Evolutionary conservation across 805 yeast species (phyloP).

Genomic region (Metschnikowia amazonensis): DNA sequence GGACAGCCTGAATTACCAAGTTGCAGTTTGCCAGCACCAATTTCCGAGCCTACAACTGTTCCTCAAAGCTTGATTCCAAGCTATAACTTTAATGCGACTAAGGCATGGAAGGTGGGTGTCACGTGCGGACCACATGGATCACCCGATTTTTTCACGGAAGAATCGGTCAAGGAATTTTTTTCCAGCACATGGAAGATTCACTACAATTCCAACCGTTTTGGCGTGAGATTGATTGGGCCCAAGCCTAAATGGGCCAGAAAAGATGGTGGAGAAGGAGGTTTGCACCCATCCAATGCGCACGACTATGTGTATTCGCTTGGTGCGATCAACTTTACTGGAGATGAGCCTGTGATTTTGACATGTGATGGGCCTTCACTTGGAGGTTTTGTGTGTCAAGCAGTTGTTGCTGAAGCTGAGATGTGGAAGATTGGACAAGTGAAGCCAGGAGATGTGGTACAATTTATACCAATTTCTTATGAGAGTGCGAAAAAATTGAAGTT

Average conservation of each 20-base stretch:
- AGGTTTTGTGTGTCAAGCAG: slow-evolving; percentile 96
- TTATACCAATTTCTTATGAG: slow-evolving; percentile 71
- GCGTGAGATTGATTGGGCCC: slow-evolving; percentile 91
- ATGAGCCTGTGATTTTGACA: slow-evolving; percentile 94
- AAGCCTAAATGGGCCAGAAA: slow-evolving; percentile 95
- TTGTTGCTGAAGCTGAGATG: slow-evolving; percentile 91
- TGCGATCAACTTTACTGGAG: slow-evolving; percentile 97
- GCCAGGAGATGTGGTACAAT: slow-evolving; percentile 84
- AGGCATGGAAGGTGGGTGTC: slow-evolving; percentile 82
- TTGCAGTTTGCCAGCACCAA: slow-evolving; percentile 70
- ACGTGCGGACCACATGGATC: slow-evolving; percentile 98
- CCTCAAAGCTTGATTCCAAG: slow-evolving; percentile 57
- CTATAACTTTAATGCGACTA: slow-evolving; percentile 35
- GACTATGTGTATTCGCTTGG: slow-evolving; percentile 96
- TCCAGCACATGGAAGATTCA: slow-evolving; percentile 86
- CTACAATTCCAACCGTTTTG: slow-evolving; percentile 95
- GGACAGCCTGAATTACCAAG: slow-evolving; percentile 71
- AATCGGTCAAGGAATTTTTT: slow-evolving; percentile 74
- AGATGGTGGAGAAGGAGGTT: slow-evolving; percentile 97
- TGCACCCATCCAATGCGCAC: slow-evolving; percentile 98
- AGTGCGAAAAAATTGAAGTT: slow-evolving; percentile 62
- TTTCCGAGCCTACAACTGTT: slow-evolving; percentile 55
- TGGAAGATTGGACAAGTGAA: slow-evolving; percentile 98
- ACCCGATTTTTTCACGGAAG: slow-evolving; percentile 85
- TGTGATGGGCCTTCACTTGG: slow-evolving; percentile 98